These are phyloP conservation scores for Durio zibethinus DNA, from an alignment of 345 rosid species.

Conservation along the genomic window DNA sequence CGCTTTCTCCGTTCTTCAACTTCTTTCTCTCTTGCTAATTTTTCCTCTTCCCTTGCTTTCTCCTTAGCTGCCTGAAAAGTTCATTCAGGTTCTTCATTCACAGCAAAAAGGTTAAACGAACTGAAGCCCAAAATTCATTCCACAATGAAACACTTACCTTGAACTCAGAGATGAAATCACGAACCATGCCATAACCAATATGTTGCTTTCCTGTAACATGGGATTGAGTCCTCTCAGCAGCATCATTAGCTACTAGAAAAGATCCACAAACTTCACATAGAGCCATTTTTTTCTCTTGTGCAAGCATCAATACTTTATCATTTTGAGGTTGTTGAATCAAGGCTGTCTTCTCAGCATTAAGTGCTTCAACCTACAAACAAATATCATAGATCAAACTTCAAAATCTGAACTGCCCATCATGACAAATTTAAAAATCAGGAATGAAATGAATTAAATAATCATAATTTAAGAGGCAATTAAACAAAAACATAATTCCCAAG, in stretches of 20 bases:
- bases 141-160: constrained; percentile 43
- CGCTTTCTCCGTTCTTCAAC: constrained; percentile 67
- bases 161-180: constrained; percentile 77
- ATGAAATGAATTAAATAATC: background rate
- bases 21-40: constrained; percentile 77
- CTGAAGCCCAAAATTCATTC: constrained; percentile 15
- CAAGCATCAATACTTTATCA: constrained; percentile 68
- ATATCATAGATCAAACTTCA: background rate
- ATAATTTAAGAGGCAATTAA: background rate
- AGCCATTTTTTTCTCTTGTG: constrained; percentile 97
- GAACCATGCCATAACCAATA: constrained; percentile 95
- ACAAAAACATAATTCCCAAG: background rate
- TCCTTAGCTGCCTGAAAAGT: constrained; percentile 71
- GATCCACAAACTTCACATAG: constrained; percentile 97
- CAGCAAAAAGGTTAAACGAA: constrained; percentile 1
- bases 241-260: constrained; percentile 95
- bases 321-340: constrained; percentile 65
- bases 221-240: constrained; percentile 94
- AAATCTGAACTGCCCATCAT: background rate
- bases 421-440: background rate
- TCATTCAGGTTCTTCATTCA: constrained; percentile 13
- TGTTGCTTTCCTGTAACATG: constrained; percentile 97
- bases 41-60: constrained; percentile 85
- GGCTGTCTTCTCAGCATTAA: constrained; percentile 69
- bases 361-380: constrained; percentile 71